These are phyloP conservation scores for Neurospora sp. DNA, from an alignment of 495 filamentous ascomycete species.

Conservation along the genomic window DNA sequence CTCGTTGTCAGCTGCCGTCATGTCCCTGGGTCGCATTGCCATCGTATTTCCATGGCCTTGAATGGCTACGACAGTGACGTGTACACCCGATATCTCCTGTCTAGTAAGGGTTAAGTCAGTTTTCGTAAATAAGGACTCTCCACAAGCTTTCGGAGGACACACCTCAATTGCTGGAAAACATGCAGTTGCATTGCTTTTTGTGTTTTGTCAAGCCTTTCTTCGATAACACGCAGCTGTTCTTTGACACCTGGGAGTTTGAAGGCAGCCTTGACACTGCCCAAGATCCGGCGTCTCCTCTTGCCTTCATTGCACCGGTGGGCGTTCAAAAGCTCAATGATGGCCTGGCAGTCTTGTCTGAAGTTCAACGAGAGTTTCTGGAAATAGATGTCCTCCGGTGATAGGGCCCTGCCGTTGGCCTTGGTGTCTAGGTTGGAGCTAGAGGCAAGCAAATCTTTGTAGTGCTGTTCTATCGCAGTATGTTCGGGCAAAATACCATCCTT, in stretches of 20 bases:
- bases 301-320: neutral
- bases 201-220: neutral
- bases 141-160: neutral
- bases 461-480: neutral
- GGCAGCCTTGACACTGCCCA: neutral
- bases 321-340: neutral
- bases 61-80: neutral
- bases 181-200: neutral
- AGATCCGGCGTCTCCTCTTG: neutral
- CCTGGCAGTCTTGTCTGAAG: neutral
- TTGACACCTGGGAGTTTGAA: neutral
- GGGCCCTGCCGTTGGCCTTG: neutral
- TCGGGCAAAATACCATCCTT: neutral
- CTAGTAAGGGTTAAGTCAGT: neutral
- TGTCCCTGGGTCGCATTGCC: neutral
- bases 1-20: neutral
- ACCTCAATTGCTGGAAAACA: neutral
- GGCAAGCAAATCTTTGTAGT: neutral
- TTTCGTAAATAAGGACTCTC: neutral
- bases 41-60: neutral
- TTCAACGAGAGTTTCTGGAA: neutral
- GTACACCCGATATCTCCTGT: neutral
- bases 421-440: neutral
- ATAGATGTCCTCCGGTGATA: neutral
- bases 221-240: neutral